These are phyloP conservation scores for Boletus edulis DNA, from an alignment of 768 basidiomycete genomes.

Conservation along the genomic window DNA sequence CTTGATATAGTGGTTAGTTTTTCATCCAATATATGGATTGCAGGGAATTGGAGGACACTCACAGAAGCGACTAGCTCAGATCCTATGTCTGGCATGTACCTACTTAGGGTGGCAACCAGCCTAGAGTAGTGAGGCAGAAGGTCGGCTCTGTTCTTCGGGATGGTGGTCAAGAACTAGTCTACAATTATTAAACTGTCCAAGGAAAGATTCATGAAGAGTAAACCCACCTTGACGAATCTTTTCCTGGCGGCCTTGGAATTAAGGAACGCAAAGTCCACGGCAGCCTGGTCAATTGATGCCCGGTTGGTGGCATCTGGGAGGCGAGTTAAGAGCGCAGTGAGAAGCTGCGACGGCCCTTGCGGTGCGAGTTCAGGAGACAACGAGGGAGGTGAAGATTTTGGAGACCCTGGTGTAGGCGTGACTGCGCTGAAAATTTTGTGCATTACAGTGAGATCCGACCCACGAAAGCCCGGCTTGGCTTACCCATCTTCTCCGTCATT, in stretches of 20 bases:
- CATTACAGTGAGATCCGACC: constrained; percentile 37
- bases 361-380: constrained; percentile 72
- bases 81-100: constrained; percentile 93
- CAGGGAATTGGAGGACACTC: constrained; percentile 25
- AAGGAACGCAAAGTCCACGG: constrained; percentile 93
- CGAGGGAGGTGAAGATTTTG: constrained; percentile 57
- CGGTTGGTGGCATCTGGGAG: constrained; percentile 95
- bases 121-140: constrained; percentile 91
- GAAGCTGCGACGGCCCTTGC: constrained; percentile 89
- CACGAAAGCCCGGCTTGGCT: constrained; percentile 1
- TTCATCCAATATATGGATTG: not conserved
- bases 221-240: constrained; percentile 73
- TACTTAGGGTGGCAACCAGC: constrained; percentile 82
- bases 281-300: constrained; percentile 85
- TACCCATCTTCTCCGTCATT: constrained; percentile 32
- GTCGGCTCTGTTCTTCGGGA: constrained; percentile 86
- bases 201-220: not conserved
- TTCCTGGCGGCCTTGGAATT: constrained; percentile 97
- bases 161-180: constrained; percentile 71
- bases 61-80: constrained; percentile 78
- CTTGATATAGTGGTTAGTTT: constrained; percentile 38
- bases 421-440: constrained; percentile 34
- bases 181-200: constrained; percentile 6
- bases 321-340: constrained; percentile 86
- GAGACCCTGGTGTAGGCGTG: constrained; percentile 69